Percentiles rank a stretch among this genome's conserved stretches.
Evolutionary conservation across 2,329 filamentous ascomycete species (phyloP).

Genomic region (Botryotinia calthae): DNA sequence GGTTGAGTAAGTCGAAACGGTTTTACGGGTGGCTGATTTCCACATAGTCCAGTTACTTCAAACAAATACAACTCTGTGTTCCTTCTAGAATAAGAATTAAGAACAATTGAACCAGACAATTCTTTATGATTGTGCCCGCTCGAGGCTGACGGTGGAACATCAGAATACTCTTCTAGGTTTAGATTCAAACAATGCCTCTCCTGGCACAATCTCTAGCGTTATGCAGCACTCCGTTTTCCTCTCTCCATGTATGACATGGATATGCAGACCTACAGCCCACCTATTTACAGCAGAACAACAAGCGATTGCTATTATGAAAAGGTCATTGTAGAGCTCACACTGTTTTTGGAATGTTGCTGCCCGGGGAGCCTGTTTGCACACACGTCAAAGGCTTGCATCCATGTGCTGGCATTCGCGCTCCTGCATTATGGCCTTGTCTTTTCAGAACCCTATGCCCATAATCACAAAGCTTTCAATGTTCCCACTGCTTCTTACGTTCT

Average conservation of each 20-base stretch:
- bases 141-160: conserved; percentile 34
- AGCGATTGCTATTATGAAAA: conserved; percentile 31
- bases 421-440: conserved; percentile 33
- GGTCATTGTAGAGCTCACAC: conserved; percentile 21
- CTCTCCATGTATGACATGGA: conserved; percentile 22
- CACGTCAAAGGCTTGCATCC: conserved; percentile 31
- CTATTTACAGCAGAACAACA: conserved; percentile 22
- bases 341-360: conserved; percentile 28
- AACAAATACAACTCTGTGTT: conserved; percentile 16
- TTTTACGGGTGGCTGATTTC: conserved; percentile 18
- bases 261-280: conserved; percentile 19
- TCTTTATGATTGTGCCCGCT: conserved; percentile 29
- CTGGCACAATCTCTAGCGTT: conserved; percentile 21
- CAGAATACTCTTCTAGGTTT: conserved; percentile 18
- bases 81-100: conserved; percentile 23
- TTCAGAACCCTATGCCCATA: conserved; percentile 22
- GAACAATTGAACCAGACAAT: conserved; percentile 24
- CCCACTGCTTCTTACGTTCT: conserved; percentile 10
- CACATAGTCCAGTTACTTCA: conserved; percentile 12
- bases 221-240: conserved; percentile 26
- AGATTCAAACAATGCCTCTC: conserved; percentile 23
- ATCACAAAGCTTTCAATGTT: conserved; percentile 21
- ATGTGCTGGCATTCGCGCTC: conserved; percentile 37
- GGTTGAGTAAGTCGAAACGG: conserved; percentile 14
- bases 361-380: conserved; percentile 37